phyloP scores from a whole-genome alignment of 2,329 filamentous ascomycete genomes.

The Stachybotrys elegans region DNA sequence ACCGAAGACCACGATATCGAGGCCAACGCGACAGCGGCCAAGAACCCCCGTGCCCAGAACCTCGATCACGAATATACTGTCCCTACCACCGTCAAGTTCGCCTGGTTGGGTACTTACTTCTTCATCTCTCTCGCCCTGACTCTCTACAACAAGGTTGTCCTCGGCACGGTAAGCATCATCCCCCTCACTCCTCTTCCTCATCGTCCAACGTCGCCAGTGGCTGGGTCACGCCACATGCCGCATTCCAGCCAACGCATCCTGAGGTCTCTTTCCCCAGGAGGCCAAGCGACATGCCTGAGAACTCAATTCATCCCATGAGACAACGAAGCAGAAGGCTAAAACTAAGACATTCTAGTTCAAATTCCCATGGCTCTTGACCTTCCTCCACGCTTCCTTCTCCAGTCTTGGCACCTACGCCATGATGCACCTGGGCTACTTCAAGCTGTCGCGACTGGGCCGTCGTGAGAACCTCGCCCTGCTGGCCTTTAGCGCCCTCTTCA shows the following conservation, averaged over 20 bases:
- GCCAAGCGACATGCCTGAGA: no score
- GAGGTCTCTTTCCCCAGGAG: no score
- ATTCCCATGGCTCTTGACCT: conserved; percentile 57
- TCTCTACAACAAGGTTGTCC: conserved; percentile 54
- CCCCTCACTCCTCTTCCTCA: neutral
- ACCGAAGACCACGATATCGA: conserved; percentile 25
- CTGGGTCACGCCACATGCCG: no score
- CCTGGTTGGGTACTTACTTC: conserved; percentile 48
- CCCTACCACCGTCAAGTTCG: conserved; percentile 39
- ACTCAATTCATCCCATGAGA: neutral
- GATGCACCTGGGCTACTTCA: conserved; percentile 46
- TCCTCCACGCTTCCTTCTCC: conserved; percentile 52
- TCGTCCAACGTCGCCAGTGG: no score
- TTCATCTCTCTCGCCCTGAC: conserved; percentile 43
- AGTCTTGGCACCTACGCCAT: conserved; percentile 51
- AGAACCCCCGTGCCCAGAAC: conserved; percentile 25
- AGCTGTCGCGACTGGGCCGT: conserved; percentile 44
- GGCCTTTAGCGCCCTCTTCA: conserved; percentile 56
- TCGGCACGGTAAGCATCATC: conserved; percentile 40
- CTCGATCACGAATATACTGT: conserved; percentile 41
- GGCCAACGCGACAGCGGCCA: conserved; percentile 19
- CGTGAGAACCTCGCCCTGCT: conserved; percentile 51
- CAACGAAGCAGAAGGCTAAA: conserved; percentile 11
- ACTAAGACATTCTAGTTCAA: conserved; percentile 36
- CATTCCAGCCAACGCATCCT: no score